Conservation (phyloP, 306 rosid species). For the Cucurbita maxima region DNA sequence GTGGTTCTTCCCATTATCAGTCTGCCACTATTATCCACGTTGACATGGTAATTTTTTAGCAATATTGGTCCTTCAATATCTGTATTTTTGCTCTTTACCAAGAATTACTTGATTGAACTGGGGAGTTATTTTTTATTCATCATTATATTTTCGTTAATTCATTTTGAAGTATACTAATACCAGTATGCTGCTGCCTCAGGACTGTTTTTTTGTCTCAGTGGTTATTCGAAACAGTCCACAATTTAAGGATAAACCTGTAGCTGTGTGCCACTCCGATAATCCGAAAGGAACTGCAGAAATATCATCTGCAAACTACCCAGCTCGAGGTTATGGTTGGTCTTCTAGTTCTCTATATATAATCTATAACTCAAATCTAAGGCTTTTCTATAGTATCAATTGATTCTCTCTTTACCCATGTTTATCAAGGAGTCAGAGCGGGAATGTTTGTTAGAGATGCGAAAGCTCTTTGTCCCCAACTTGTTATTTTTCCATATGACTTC, state of each 20-base stretch:
- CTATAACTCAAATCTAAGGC: not conserved
- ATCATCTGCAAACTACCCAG: constrained; percentile 96
- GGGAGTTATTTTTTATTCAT: not conserved
- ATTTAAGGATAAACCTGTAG: constrained; percentile 66
- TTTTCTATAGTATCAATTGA: constrained; percentile 8
- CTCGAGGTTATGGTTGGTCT: constrained; percentile 71
- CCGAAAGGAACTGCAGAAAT: constrained; percentile 88
- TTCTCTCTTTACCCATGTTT: not conserved
- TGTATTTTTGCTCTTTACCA: not conserved
- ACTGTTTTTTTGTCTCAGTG: constrained; percentile 88
- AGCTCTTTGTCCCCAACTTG: constrained; percentile 63
- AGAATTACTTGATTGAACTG: not conserved
- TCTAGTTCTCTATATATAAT: not conserved
- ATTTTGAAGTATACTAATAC: constrained; percentile 11
- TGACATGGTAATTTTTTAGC: constrained; percentile 55
- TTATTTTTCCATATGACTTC: constrained; percentile 75
- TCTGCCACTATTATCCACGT: constrained; percentile 48
- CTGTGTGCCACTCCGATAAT: constrained; percentile 81
- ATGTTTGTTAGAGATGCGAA: constrained; percentile 89
- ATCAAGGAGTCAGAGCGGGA: constrained; percentile 74
- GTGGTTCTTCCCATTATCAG: constrained; percentile 13
- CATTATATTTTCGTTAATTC: not conserved
- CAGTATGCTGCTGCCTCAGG: constrained; percentile 36
- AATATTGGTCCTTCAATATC: not conserved
- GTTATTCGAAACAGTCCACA: constrained; percentile 59